Percentiles rank a stretch among this genome's conserved stretches.
These are phyloP conservation scores for Colletotrichum aenigma DNA, from an alignment of 2,329 filamentous ascomycete species.

Conservation along the genomic window DNA sequence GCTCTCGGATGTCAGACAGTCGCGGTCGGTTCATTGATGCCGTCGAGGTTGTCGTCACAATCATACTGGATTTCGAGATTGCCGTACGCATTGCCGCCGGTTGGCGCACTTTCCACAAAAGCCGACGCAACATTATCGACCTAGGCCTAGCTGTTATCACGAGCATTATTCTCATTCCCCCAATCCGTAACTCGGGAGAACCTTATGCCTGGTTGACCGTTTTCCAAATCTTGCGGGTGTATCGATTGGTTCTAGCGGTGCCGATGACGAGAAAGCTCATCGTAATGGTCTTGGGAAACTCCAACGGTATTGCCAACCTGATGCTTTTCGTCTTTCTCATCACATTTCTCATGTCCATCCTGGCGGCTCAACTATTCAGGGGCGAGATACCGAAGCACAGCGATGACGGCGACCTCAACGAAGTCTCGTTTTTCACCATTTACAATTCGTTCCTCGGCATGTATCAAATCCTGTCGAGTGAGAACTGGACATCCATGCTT, in stretches of 20 bases:
- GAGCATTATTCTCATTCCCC: constrained; percentile 82
- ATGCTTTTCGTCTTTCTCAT: constrained; percentile 97
- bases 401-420: constrained; percentile 63
- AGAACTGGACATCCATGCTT: constrained; percentile 91
- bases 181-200: constrained; percentile 73
- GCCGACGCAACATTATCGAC: constrained; percentile 79
- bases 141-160: constrained; percentile 81
- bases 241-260: constrained; percentile 89
- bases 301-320: constrained; percentile 88
- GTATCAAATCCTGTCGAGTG: constrained; percentile 95
- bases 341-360: constrained; percentile 91
- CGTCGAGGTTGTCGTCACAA: constrained; percentile 77
- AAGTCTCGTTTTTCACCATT: constrained; percentile 84
- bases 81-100: constrained; percentile 76
- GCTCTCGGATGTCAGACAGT: constrained; percentile 70
- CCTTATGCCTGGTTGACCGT: constrained; percentile 87
- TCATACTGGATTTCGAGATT: constrained; percentile 83
- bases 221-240: constrained; percentile 91
- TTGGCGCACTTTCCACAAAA: constrained; percentile 80
- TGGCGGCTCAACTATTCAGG: constrained; percentile 90
- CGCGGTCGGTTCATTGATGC: constrained; percentile 70
- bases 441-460: constrained; percentile 97
- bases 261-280: constrained; percentile 88
- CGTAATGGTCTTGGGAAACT: constrained; percentile 86
- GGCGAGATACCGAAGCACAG: constrained; percentile 77